phyloP scores from a whole-genome alignment of 2,329 filamentous ascomycete genomes.

The Emydomyces testavorans region DNA sequence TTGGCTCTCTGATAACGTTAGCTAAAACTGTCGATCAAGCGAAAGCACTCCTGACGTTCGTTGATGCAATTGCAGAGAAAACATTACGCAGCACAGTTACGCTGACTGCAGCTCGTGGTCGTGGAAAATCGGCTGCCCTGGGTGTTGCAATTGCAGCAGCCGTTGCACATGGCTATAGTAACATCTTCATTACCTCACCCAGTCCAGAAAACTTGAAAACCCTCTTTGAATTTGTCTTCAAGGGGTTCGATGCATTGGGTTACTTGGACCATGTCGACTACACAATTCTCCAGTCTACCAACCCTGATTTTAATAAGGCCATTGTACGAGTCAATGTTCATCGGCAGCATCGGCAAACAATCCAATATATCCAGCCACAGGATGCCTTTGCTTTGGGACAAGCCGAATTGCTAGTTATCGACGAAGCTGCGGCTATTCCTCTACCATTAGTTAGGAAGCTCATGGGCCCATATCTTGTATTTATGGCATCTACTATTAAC shows the following conservation, averaged over 20 bases:
- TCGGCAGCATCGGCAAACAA: constrained; percentile 87
- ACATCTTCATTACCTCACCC: constrained; percentile 97
- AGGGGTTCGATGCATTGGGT: constrained; percentile 86
- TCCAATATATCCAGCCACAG: constrained; percentile 95
- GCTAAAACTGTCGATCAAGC: constrained; percentile 91
- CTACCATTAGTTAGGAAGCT: constrained; percentile 83
- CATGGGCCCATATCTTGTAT: constrained; percentile 92
- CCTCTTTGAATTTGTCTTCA: constrained; percentile 95
- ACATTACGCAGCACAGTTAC: constrained; percentile 87
- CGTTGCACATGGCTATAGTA: constrained; percentile 92
- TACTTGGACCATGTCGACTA: constrained; percentile 96
- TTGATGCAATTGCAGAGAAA: constrained; percentile 93
- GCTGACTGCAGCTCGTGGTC: constrained; percentile 81
- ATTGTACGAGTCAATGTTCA: constrained; percentile 96
- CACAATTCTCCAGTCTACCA: constrained; percentile 94
- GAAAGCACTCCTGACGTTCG: constrained; percentile 91
- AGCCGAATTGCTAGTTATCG: constrained; percentile 88
- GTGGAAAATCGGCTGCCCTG: constrained; percentile 92
- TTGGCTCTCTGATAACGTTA: constrained; percentile 71
- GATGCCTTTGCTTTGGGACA: constrained; percentile 91
- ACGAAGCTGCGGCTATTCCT: constrained; percentile 94
- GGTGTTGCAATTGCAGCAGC: constrained; percentile 91
- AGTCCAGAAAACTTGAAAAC: constrained; percentile 98
- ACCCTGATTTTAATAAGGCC: constrained; percentile 97
- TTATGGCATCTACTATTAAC: constrained; percentile 99